phyloP scores from a whole-genome alignment of 768 basidiomycete species.

The Agrocybe chaxingu region DNA sequence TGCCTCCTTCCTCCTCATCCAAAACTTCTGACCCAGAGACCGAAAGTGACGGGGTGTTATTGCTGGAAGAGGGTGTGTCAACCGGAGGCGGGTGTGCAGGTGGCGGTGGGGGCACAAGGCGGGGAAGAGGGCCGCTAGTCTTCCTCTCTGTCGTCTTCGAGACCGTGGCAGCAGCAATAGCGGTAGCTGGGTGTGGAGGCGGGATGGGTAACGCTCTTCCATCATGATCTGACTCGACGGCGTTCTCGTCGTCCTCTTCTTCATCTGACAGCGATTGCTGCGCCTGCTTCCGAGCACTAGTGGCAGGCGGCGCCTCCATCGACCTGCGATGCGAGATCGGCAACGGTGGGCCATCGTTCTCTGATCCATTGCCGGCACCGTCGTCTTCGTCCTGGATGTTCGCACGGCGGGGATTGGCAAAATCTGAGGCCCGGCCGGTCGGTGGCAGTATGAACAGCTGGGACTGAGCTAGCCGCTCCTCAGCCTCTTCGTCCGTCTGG shows the following conservation, averaged over 20 bases:
- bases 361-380: constrained; percentile 22
- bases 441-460: constrained; percentile 28
- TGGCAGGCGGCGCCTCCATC: constrained; percentile 13
- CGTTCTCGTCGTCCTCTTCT: constrained; percentile 18
- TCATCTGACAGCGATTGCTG: constrained; percentile 12
- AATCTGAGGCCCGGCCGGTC: constrained; percentile 5
- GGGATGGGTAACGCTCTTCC: constrained; percentile 30
- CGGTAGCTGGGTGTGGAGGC: constrained; percentile 1
- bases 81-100: constrained; percentile 4
- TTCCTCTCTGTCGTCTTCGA: constrained; percentile 4
- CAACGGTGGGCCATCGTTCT: constrained; percentile 22
- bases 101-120: constrained; percentile 4
- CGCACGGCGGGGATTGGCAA: constrained; percentile 2
- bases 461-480: constrained; percentile 19
- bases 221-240: constrained; percentile 31
- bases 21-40: constrained; percentile 33
- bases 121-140: constrained; percentile 2
- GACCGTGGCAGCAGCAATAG: no score
- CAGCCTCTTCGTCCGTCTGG: constrained; percentile 21
- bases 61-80: constrained; percentile 5
- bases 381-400: constrained; percentile 11
- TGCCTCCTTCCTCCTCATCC: constrained; percentile 64
- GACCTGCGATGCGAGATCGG: constrained; percentile 21
- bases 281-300: background rate
- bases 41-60: constrained; percentile 5